Base-by-base conservation (phyloP, 768 basidiomycete species). In the Suillus placidus region DNA sequence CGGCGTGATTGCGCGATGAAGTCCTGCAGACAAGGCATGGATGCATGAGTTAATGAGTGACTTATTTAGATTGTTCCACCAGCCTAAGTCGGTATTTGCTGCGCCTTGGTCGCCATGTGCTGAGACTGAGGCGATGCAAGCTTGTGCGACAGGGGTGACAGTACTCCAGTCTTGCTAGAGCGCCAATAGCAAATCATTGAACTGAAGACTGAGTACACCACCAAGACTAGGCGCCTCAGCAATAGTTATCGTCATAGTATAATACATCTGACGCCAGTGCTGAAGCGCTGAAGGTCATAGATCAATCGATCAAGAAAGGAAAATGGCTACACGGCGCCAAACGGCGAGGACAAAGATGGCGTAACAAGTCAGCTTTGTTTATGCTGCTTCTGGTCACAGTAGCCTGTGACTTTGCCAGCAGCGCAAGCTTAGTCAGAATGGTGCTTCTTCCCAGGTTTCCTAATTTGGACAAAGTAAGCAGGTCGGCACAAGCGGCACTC, bases 381-480 rank as follows among this genome's bases (percentile, higher is more conserved):
- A 49, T 23, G 23, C 20, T n/a, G 43, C 43, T n/a, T 20, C 4
- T 49, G 6, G 49, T 23, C 42, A 43, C 42, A 18, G 37, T 26
- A 26, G 37, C 16, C n/a, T n/a, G 9, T 47, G 45, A 47, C n/a
- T 23, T 47, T 49, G 55, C 32, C 12, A 37, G 55, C 55, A 38
- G 23, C 23, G 23, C 56, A 26, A 26, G 56, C 58, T 60, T 42
- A 60, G 58, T 60, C 40, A 60, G 38, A 42, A 40, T 42, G 12
- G 58, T 42, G 40, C 16, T 60, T 60, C 58, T 60, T 60, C 58
- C 30, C 58, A 60, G 58, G 40, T 60, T 60, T 60, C 58, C 58
- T 32, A 20, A 60, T 60, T 60, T 20, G 58, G 58, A 30, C 20
- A 10, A 26, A 60, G 58, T 42, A 38, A 56, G 54, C 20, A 57